A percentile compares a stretch with the other conserved stretches of the same genome.
Evolutionary conservation across 768 basidiomycete species (phyloP).

Genomic region (Auricularia auricula-judae): DNA sequence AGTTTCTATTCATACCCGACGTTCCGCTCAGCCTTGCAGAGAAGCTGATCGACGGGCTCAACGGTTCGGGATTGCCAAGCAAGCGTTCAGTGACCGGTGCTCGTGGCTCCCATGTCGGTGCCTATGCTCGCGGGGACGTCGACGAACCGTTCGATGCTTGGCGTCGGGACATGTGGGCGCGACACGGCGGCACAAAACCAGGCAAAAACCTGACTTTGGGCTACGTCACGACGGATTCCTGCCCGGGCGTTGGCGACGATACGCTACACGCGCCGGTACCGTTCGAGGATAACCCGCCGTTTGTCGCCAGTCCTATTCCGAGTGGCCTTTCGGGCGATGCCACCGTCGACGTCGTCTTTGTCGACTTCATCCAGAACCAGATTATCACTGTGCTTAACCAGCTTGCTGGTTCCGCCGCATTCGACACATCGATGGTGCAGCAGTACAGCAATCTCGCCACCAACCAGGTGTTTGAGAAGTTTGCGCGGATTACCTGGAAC

Average conservation of each 20-base stretch:
- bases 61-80: constrained; percentile 6
- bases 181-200: constrained; percentile 26
- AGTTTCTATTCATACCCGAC: constrained; percentile 50
- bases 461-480: not conserved
- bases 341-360: constrained; percentile 63
- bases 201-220: constrained; percentile 50
- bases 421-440: not conserved
- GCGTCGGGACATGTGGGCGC: constrained; percentile 10
- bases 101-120: not conserved
- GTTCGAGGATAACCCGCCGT: constrained; percentile 42
- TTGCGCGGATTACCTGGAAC: not conserved
- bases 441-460: not conserved
- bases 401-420: not conserved
- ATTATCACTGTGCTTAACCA: constrained; percentile 9
- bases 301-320: constrained; percentile 46
- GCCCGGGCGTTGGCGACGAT: constrained; percentile 71
- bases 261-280: constrained; percentile 50
- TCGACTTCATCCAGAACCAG: constrained; percentile 50
- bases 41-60: constrained; percentile 29
- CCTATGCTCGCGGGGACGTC: not conserved
- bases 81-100: constrained; percentile 1
- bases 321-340: constrained; percentile 32
- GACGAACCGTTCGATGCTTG: constrained; percentile 4
- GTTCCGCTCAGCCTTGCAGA: constrained; percentile 41
- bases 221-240: constrained; percentile 66